Conservation (phyloP, 768 basidiomycete species). For the Tricholoma saponaceum region DNA sequence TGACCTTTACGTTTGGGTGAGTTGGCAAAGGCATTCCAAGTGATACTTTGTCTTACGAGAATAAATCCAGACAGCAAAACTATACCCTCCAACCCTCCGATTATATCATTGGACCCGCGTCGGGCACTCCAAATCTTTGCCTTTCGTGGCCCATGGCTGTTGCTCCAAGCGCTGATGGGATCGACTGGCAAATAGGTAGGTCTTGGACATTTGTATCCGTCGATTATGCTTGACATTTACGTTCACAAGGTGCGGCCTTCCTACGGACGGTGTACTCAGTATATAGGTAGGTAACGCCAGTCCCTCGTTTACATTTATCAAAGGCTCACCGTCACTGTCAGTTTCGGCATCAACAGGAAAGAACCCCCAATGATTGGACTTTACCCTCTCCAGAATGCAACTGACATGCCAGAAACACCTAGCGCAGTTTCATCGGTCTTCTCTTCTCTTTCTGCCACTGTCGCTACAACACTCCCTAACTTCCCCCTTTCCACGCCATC, state of each 20-base stretch:
- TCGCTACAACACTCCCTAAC: slow-evolving; percentile 70
- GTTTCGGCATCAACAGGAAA: slow-evolving; percentile 69
- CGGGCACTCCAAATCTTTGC: slow-evolving; percentile 62
- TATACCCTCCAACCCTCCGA: slow-evolving; percentile 72
- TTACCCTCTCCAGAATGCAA: slow-evolving; percentile 53
- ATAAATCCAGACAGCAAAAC: slow-evolving; percentile 32
- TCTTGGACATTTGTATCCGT: not conserved
- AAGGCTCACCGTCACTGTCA: slow-evolving; percentile 21
- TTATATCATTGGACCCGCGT: slow-evolving; percentile 69
- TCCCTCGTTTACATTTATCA: not conserved
- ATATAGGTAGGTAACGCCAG: slow-evolving; percentile 51
- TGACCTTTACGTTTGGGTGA: slow-evolving; percentile 71
- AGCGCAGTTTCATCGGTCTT: slow-evolving; percentile 45
- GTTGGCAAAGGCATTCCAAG: slow-evolving; percentile 9
- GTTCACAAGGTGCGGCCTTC: slow-evolving; percentile 52
- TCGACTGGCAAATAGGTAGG: slow-evolving; percentile 81
- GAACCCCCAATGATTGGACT: slow-evolving; percentile 80
- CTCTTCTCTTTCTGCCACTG: slow-evolving; percentile 58
- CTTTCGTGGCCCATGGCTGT: slow-evolving; percentile 70
- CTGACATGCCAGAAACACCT: slow-evolving; percentile 36
- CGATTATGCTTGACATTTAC: not conserved
- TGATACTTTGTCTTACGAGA: not conserved
- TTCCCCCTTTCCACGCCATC: slow-evolving; percentile 62
- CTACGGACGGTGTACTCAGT: slow-evolving; percentile 74
- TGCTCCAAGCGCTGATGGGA: slow-evolving; percentile 64